phyloP scores from a whole-genome alignment of 1,284 basidiomycete genomes.

The Trametes pubescens region DNA sequence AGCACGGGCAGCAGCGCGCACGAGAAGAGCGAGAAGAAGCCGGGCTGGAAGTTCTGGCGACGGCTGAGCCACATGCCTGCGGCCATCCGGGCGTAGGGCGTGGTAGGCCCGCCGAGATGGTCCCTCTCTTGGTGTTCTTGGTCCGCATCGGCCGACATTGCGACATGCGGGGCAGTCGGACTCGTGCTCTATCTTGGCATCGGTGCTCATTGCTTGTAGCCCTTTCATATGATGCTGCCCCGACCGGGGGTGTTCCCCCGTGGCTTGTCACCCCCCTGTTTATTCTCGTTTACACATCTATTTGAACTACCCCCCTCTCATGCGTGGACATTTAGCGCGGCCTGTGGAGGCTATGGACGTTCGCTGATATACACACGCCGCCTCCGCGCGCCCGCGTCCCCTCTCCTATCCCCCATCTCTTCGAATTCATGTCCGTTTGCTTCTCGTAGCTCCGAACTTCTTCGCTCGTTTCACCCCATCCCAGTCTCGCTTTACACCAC shows the following conservation, averaged over 20 bases:
- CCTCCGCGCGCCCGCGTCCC: not conserved
- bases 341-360: not conserved
- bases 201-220: not conserved
- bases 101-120: not conserved
- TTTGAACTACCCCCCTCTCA: not conserved
- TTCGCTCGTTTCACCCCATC: not conserved
- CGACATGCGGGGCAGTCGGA: constrained; percentile 1
- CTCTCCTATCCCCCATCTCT: not conserved
- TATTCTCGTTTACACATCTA: not conserved
- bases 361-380: not conserved
- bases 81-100: constrained; percentile 18
- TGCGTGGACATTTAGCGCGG: not conserved
- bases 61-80: constrained; percentile 21
- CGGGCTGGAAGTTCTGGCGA: constrained; percentile 40
- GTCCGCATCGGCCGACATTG: not conserved
- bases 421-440: not conserved
- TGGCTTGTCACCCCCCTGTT: not conserved
- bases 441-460: no score
- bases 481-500: not conserved
- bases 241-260: not conserved
- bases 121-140: not conserved
- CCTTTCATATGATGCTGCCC: not conserved
- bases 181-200: not conserved
- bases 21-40: constrained; percentile 19
- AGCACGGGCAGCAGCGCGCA: constrained; percentile 13